Percentiles rank a stretch among this genome's conserved stretches.
These are phyloP conservation scores for Leccinellum albellum DNA, from an alignment of 768 basidiomycete species.

Conservation along the genomic window DNA sequence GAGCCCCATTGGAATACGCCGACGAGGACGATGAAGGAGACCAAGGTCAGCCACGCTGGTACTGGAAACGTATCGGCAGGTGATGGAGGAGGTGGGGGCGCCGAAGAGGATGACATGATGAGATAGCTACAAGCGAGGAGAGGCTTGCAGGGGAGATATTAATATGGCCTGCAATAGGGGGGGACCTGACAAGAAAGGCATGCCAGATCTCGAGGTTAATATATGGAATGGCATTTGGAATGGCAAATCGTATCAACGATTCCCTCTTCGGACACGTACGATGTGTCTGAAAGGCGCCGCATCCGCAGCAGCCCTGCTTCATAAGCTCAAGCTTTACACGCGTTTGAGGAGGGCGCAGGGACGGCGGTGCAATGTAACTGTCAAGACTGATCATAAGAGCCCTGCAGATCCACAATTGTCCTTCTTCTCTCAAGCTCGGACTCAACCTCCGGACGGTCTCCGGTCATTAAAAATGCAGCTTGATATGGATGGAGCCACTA, in stretches of 20 bases:
- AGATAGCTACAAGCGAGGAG: not conserved
- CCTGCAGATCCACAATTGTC: not conserved
- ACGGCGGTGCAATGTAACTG: not conserved
- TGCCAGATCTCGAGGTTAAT: not conserved
- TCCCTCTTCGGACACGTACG: not conserved
- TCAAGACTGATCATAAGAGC: not conserved
- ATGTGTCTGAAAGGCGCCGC: no score
- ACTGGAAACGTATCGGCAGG: not conserved
- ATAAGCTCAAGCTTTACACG: not conserved
- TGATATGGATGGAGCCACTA: not conserved
- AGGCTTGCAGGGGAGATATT: not conserved
- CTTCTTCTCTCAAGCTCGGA: not conserved
- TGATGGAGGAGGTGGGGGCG: not conserved
- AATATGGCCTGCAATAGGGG: not conserved
- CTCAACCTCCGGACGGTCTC: not conserved
- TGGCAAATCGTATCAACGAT: not conserved
- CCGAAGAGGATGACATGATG: not conserved
- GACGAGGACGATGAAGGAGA: slow-evolving; percentile 12
- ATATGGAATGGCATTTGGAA: slow-evolving; percentile 2
- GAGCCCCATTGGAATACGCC: slow-evolving; percentile 28
- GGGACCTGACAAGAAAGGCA: not conserved
- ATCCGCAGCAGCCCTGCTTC: not conserved
- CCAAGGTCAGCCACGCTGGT: slow-evolving; percentile 17
- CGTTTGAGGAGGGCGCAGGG: not conserved
- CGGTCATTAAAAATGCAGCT: not conserved